Base-by-base conservation (phyloP, 2,329 filamentous ascomycete species). In the Beauveria scarabaeidicola region DNA sequence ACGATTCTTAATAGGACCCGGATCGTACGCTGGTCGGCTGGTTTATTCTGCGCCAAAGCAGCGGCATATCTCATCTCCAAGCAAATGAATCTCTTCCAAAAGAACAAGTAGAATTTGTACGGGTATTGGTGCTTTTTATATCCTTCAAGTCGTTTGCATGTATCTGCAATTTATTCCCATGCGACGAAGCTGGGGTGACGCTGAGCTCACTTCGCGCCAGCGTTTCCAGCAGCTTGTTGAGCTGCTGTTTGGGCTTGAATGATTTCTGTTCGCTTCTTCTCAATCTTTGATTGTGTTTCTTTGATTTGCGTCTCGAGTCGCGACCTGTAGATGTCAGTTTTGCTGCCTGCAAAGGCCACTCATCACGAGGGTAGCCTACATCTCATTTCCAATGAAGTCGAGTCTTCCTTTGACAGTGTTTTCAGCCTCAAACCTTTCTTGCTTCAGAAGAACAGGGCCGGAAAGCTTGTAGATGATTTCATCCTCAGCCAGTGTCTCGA, bases 381-480 rank as follows among this genome's bases (percentile, higher is more conserved):
- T 94, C 71, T 99, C 93, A 69, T 93, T 90, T 65, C 87, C 83
- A 65, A 99, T 99, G 69, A 93, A 97, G 65, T 96, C 91, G 54
- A 99, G 74, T 25, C 94, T 85, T 21, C 90, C 90, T 66, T 95
- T 91, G 19, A 99, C 94, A 0, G 91, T 92, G 79, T 90, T 88
- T 64, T 91, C 86, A 0, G 94, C 94, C 72, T 99, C 94, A 1
- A 84, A 77, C 73, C 90, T 92, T 61, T 97, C 94, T 74, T 99
- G 94, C 80, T 97, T 97, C 69, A 99, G 75, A 41, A 99, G 77
- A 7, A 97, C 90, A 0, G 94, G 94, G 0, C 94, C 94, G 51
- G 96, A 86, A 46, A 97, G 84, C 76, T 97, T 99, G 83, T 96
- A 99, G 73, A 99, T 96, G 64, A 86, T 90, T 69, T 95, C 89